Percentiles rank a stretch among this genome's conserved stretches.
Conservation (phyloP, 805 yeast genomes). For the Zygosaccharomyces lentus region DNA sequence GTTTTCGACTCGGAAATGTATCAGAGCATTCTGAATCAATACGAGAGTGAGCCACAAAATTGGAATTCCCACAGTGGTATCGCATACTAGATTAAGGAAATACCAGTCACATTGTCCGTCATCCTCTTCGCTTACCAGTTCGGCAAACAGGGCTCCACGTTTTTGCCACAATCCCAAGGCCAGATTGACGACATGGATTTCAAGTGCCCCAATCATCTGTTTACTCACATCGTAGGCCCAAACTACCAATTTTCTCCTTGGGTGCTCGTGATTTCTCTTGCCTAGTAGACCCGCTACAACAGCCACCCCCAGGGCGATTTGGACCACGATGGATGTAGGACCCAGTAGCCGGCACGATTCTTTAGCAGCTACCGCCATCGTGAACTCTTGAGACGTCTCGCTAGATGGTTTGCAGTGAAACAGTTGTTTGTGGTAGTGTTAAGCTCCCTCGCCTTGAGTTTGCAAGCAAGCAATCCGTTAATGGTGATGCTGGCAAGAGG, state of each 20-base stretch:
- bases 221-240: slow-evolving; percentile 90
- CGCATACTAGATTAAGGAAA: slow-evolving; percentile 80
- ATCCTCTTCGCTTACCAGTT: slow-evolving; percentile 26
- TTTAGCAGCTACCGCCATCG: slow-evolving; percentile 3
- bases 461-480: background rate
- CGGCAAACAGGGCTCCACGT: slow-evolving; percentile 18
- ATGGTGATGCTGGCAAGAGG: background rate
- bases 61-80: slow-evolving; percentile 92
- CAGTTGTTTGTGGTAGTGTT: background rate
- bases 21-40: slow-evolving; percentile 43
- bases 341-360: slow-evolving; percentile 64
- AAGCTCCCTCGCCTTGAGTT: background rate
- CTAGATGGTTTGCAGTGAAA: background rate
- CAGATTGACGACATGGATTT: slow-evolving; percentile 76
- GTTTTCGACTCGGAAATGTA: slow-evolving; percentile 34
- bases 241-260: slow-evolving; percentile 80
- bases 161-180: slow-evolving; percentile 53
- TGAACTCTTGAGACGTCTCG: background rate
- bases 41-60: slow-evolving; percentile 59
- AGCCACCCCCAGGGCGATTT: slow-evolving; percentile 67
- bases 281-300: slow-evolving; percentile 69
- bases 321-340: slow-evolving; percentile 79
- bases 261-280: slow-evolving; percentile 75
- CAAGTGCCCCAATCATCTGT: slow-evolving; percentile 82
- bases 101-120: slow-evolving; percentile 92